These are phyloP conservation scores for Podaxis sp. DNA, from an alignment of 768 basidiomycete species.

Conservation along the genomic window DNA sequence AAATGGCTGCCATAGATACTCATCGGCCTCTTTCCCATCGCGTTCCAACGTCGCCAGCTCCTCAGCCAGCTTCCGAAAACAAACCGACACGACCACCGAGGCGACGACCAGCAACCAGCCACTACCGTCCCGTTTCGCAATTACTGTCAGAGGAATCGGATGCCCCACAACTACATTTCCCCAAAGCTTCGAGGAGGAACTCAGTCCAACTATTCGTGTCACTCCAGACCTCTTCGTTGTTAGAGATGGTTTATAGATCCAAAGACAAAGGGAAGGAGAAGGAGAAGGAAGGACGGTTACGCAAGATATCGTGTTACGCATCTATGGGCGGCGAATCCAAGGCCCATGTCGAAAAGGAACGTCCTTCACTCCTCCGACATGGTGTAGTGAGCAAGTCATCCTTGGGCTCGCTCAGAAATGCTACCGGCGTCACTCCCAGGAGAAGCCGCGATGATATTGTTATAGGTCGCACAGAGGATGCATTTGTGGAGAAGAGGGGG, in stretches of 20 bases:
- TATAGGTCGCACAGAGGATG: constrained; percentile 17
- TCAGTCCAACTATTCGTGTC: constrained; percentile 5
- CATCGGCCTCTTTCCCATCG: constrained; percentile 12
- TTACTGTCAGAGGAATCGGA: constrained; percentile 23
- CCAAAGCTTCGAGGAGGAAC: background rate
- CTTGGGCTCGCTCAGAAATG: background rate
- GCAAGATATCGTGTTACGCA: constrained; percentile 12
- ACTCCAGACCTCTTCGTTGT: background rate
- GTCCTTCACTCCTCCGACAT: background rate
- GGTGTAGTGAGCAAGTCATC: background rate
- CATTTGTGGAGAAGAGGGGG: constrained; percentile 30
- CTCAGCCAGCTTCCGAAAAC: constrained; percentile 8
- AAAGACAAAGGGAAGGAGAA: constrained; percentile 30
- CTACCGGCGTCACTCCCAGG: background rate
- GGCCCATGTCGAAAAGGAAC: constrained; percentile 15
- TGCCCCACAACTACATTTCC: background rate
- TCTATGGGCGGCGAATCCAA: constrained; percentile 18
- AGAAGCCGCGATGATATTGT: constrained; percentile 19
- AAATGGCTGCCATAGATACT: constrained; percentile 13
- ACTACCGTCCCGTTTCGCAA: constrained; percentile 41
- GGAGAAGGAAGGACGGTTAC: constrained; percentile 20
- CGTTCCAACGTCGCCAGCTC: constrained; percentile 8
- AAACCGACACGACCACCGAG: constrained; percentile 18
- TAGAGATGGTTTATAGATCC: constrained; percentile 35
- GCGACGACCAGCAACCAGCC: constrained; percentile 20